Conservation (phyloP, 192 early-diverging fungal genomes). For the Podila minutissima region DNA sequence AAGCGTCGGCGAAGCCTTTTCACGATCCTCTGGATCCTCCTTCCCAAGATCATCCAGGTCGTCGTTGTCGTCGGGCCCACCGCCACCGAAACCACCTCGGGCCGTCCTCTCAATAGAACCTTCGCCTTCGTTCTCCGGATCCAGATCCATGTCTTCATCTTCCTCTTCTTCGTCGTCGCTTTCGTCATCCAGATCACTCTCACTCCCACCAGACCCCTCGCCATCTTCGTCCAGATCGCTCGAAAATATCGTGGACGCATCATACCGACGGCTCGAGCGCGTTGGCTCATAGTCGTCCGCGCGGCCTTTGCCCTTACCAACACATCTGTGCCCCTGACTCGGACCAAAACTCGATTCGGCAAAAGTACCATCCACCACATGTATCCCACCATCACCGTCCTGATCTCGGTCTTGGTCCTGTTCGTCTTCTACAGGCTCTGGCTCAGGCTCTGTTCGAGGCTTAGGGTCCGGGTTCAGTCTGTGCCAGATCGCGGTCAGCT, state of each 20-base stretch:
- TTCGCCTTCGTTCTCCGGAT: not conserved
- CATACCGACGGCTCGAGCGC: not conserved
- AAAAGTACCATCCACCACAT: too few relatives aligned
- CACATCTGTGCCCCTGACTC: not conserved
- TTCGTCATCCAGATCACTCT: not conserved
- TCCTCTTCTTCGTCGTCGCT: not conserved
- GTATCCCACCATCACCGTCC: too few relatives aligned
- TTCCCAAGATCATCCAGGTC: not conserved
- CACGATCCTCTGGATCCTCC: constrained; percentile 1
- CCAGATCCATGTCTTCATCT: not conserved
- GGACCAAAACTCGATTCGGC: not conserved
- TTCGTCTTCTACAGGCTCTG: not conserved
- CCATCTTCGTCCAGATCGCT: not conserved
- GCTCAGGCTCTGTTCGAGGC: not conserved
- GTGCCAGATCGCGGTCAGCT: constrained; percentile 26
- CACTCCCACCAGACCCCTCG: not conserved
- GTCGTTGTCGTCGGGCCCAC: not conserved
- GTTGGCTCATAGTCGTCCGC: not conserved
- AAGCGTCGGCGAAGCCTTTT: not conserved
- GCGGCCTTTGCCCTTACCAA: not conserved
- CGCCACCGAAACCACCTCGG: not conserved
- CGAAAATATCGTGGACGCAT: not conserved
- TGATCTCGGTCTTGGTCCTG: too few relatives aligned
- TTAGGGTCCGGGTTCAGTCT: constrained; percentile 4
- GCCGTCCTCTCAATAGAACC: not conserved